These are phyloP conservation scores for Clarireedia sp. DNA, from an alignment of 2,329 filamentous ascomycete species.

Conservation along the genomic window DNA sequence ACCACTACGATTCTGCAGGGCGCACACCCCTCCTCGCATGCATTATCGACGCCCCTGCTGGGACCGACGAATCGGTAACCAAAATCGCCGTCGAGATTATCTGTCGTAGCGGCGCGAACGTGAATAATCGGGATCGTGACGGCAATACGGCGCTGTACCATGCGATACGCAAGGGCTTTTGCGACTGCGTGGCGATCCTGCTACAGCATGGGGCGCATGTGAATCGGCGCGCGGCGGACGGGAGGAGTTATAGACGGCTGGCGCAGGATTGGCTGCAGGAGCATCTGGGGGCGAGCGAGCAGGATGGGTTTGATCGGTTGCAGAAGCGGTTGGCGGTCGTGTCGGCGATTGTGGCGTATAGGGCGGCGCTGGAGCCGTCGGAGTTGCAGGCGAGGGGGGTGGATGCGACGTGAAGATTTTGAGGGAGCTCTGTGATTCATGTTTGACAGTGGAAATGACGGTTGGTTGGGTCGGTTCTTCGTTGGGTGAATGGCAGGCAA, in stretches of 20 bases:
- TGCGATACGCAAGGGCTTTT: slow-evolving; percentile 3
- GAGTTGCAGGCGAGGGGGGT: neutral
- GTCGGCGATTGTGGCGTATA: neutral
- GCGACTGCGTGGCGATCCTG: slow-evolving; percentile 4
- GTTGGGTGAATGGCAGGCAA: too few relatives aligned
- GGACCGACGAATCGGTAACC: neutral
- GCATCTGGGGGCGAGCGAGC: neutral
- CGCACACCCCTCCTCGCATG: slow-evolving; percentile 3
- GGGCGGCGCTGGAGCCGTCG: neutral
- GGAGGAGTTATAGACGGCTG: slow-evolving; percentile 1
- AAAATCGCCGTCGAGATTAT: neutral
- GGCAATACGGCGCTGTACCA: slow-evolving; percentile 1
- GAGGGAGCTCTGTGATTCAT: too few relatives aligned
- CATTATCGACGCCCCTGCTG: neutral
- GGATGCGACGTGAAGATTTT: slow-evolving; percentile 1
- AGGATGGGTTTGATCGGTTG: neutral
- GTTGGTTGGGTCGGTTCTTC: too few relatives aligned
- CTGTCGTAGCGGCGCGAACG: neutral
- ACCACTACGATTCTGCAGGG: slow-evolving; percentile 6
- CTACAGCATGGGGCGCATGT: slow-evolving; percentile 4
- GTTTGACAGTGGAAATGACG: too few relatives aligned
- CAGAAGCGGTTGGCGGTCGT: neutral
- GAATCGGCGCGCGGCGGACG: neutral
- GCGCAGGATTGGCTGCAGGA: neutral
- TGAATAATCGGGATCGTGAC: slow-evolving; percentile 4